Percentiles rank a stretch among this genome's conserved stretches.
Evolutionary conservation across 768 basidiomycete species (phyloP).

Genomic region (Podaxis sp.): DNA sequence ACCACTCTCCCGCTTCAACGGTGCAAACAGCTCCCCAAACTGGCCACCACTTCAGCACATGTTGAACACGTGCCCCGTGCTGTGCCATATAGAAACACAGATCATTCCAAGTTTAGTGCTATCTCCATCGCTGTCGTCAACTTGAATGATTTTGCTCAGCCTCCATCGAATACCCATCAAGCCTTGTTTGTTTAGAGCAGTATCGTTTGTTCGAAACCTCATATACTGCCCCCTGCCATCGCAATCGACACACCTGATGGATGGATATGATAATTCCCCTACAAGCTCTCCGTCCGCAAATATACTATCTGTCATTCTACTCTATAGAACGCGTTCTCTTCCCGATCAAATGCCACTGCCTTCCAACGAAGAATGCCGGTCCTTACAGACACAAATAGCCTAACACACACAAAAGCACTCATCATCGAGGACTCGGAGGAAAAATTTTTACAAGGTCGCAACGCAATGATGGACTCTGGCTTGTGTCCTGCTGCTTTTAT

Average conservation of each 20-base stretch:
- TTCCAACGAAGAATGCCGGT: not conserved
- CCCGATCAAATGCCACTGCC: slow-evolving; percentile 10
- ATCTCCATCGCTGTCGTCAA: slow-evolving; percentile 13
- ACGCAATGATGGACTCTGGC: not conserved
- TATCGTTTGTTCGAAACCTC: not conserved
- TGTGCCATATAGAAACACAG: slow-evolving; percentile 10
- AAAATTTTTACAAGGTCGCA: too few relatives aligned
- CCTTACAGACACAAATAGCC: not conserved
- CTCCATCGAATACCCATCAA: slow-evolving; percentile 3
- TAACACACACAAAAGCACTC: not conserved
- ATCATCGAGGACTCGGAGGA: not conserved
- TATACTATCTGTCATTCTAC: slow-evolving; percentile 4
- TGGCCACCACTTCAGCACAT: slow-evolving; percentile 12
- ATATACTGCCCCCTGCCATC: not conserved
- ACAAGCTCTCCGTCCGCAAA: not conserved
- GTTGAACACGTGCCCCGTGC: slow-evolving; percentile 16
- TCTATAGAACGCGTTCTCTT: not conserved
- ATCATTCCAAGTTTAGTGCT: slow-evolving; percentile 14
- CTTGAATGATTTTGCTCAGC: slow-evolving; percentile 14
- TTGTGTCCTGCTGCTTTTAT: not conserved
- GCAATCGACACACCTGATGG: not conserved
- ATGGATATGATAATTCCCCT: slow-evolving; percentile 8
- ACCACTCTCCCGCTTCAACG: not conserved
- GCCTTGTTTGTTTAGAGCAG: not conserved
- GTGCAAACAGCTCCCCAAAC: not conserved